Evolutionary conservation across 495 filamentous ascomycete species (phyloP), one percentile per base, ranked within the genome.

Genomic region (Penicillium macrosclerotiorum): DNA sequence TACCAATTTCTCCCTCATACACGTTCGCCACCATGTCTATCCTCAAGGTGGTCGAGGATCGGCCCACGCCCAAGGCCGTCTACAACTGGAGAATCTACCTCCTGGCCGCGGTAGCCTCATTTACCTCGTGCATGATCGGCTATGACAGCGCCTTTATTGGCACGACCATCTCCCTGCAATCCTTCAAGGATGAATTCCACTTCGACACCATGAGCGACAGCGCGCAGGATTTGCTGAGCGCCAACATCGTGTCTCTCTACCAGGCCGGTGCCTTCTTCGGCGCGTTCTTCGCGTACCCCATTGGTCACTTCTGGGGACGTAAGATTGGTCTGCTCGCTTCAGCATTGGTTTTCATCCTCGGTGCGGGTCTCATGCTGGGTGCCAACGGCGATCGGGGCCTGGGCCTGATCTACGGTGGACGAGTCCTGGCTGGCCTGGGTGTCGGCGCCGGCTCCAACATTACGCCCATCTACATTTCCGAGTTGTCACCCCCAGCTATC

Each of bases 81-180:
- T 89, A 89, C 77, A 89, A 89, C 73, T 89, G 85, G 84, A 69
- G 78, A 20, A 75, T 89, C 25, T 89, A 86, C 55, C 67, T 74
- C 20, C 79, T 76, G 29, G 82, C 85, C 3, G 75, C 77, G n/a
- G 71, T 86, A 18, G 84, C 84, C 5, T 85, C 82, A 3, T 86
- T 80, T 60, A 83, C 83, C 39, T 79, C 84, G 35, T 85, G 83
- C 61, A 86, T 81, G 80, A 87, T 85, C 54, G 85, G 86, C 14
- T 88, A 87, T 49, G 84, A 88, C 54, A 79, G 76, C 36, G 80
- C 83, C 50, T 88, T 88, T 69, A 88, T 88, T 41, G 85, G 85
- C 43, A 84, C 79, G 1, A 88, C 84, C 2, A 67, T 86, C n/a
- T 74, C 81, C 8, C 69, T 87, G 16, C 60, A 73, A 0, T 84